Base-by-base conservation (phyloP, 352 stramenopile genomes). In the Thalassiosira livingstoniorum region DNA sequence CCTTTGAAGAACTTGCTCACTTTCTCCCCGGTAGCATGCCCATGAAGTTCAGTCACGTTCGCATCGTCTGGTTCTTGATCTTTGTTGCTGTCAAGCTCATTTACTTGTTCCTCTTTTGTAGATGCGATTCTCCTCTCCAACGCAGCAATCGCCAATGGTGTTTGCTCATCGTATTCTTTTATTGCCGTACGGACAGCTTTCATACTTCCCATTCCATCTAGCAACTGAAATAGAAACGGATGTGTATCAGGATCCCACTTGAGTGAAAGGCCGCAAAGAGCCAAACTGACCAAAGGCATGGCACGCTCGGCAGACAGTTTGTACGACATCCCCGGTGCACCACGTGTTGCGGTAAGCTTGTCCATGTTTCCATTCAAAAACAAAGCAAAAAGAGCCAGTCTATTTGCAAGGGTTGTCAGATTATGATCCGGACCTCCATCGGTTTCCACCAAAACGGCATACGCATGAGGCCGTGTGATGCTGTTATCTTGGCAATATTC, bases 371-470 rank as follows among this genome's bases (percentile, higher is more conserved):
- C 35, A 55, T 51, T 13, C 23, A 75, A 32, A 5, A 75, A 66
- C 4, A 75, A 21, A 15, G 21, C 45, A 66, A 75, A 66, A 4
- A 75, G 35, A n/a, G 66, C 23, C 64, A 75, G 3, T 21, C 31
- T 13, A 31, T 75, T 75, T 25, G 18, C 18, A 2, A 75, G 21
- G 42, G 53, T 53, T 4, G 34, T 63, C 27, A 66, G n/a, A 13
- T 75, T 75, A 23, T 75, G 66, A 39, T 75, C 66, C 4, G 66
- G 47, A 5, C 66, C 47, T 4, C 66, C 66, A 75, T 75, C 66
- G 5, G 18, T 7, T 58, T 75, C 66, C 51, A 75, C 10, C 13
- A 75, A 47, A 11, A 75, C 34, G 11, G 27, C 7, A 55, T 66
- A 75, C 10, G 37, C 45, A 5, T 45, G 7, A 27, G 54, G 53